Percentiles rank a stretch among this genome's conserved stretches.
phyloP scores from a whole-genome alignment of 2,329 filamentous ascomycete genomes.

The Pseudopyricularia javanii region DNA sequence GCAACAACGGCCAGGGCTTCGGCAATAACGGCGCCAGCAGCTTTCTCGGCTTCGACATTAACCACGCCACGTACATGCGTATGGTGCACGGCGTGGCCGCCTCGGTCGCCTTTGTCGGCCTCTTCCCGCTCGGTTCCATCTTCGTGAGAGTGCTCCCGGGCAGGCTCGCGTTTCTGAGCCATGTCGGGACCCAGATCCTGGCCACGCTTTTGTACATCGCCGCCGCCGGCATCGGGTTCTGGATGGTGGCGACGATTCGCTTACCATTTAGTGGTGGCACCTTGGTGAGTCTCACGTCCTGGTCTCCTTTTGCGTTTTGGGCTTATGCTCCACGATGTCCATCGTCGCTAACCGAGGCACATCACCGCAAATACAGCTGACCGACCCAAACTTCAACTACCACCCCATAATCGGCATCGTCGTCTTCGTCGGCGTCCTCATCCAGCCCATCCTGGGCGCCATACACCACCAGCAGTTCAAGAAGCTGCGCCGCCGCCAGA shows the following conservation, averaged over 20 bases:
- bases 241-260: conserved; percentile 19
- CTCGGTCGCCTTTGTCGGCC: conserved; percentile 23
- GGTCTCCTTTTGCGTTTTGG: not conserved
- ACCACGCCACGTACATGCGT: conserved; percentile 16
- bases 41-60: conserved; percentile 16
- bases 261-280: conserved; percentile 16
- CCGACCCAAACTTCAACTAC: conserved; percentile 18
- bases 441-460: conserved; percentile 28
- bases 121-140: conserved; percentile 32
- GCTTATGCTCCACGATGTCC: not conserved
- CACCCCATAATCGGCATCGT: conserved; percentile 35
- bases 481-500: conserved; percentile 19
- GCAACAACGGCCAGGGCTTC: not conserved
- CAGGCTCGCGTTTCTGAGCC: conserved; percentile 21
- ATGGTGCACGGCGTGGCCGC: conserved; percentile 28
- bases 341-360: not conserved
- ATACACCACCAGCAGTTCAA: conserved; percentile 29
- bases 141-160: conserved; percentile 25
- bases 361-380: conserved; percentile 12
- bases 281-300: conserved; percentile 15
- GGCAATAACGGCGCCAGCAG: conserved; percentile 1
- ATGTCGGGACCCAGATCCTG: conserved; percentile 25
- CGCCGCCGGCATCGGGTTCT: conserved; percentile 28
- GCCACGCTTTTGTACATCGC: conserved; percentile 23
- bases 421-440: conserved; percentile 22